phyloP scores from a whole-genome alignment of 75 land plant genomes.

The Gnetum montanum region DNA sequence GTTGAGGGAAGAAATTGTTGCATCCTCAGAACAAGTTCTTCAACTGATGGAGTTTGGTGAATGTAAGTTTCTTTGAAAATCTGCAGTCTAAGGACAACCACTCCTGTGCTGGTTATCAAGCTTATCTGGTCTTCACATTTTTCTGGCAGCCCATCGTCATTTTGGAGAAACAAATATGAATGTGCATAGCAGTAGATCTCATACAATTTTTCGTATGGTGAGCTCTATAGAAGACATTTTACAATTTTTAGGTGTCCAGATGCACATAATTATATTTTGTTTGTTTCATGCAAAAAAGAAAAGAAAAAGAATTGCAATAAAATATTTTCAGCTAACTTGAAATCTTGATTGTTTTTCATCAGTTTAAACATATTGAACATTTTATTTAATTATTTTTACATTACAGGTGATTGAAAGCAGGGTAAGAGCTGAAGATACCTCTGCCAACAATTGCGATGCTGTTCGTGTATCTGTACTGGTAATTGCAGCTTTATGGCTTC shows the following conservation, averaged over 20 bases:
- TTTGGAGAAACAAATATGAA: conserved; percentile 99
- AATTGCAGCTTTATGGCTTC: conserved; percentile 1
- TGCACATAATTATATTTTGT: too few relatives aligned
- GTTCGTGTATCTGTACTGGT: conserved; percentile 97
- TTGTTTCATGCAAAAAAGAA: neutral
- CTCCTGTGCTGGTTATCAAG: too few relatives aligned
- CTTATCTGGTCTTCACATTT: too few relatives aligned
- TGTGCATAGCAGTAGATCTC: conserved; percentile 93
- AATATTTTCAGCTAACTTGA: too few relatives aligned
- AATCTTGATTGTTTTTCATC: too few relatives aligned
- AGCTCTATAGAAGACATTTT: too few relatives aligned
- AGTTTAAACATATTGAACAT: too few relatives aligned
- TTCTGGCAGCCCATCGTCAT: conserved; percentile 83
- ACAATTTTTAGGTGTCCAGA: too few relatives aligned
- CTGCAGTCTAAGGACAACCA: too few relatives aligned
- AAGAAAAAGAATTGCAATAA: too few relatives aligned
- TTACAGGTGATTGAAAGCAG: conserved; percentile 99
- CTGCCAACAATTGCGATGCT: conserved; percentile 70
- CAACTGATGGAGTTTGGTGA: conserved; percentile 88
- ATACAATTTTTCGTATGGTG: conserved; percentile 98
- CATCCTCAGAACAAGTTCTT: conserved; percentile 83
- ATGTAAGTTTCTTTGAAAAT: conserved; percentile 39
- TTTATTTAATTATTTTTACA: too few relatives aligned
- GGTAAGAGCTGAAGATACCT: conserved; percentile 60
- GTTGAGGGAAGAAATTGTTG: conserved; percentile 92